Evolutionary conservation across 1,284 basidiomycete genomes (phyloP).

Genomic region (Phylloboletellus chloephorus): DNA sequence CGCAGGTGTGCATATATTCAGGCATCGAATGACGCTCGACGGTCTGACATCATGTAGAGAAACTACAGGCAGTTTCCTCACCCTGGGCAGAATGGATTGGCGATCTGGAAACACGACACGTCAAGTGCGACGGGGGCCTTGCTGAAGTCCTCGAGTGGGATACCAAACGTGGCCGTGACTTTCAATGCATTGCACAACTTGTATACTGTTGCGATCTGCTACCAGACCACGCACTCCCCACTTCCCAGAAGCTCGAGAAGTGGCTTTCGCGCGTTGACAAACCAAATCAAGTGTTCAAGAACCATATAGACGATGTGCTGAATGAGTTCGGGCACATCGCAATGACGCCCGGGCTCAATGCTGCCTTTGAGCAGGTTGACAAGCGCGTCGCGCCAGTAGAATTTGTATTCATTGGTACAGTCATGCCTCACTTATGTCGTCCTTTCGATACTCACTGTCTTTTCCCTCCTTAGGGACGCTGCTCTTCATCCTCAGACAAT

Average conservation of each 20-base stretch:
- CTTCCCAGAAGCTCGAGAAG: slow-evolving; percentile 48
- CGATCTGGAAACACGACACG: slow-evolving; percentile 47
- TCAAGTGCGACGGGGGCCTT: slow-evolving; percentile 49
- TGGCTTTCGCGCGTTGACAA: slow-evolving; percentile 48
- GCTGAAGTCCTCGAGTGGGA: slow-evolving; percentile 51
- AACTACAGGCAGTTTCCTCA: slow-evolving; percentile 64
- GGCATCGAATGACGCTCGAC: background rate
- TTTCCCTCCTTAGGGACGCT: slow-evolving; percentile 43
- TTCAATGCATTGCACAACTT: slow-evolving; percentile 61
- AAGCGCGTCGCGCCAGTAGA: slow-evolving; percentile 67
- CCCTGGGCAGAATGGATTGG: slow-evolving; percentile 54
- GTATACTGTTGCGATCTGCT: slow-evolving; percentile 58
- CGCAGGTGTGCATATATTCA: slow-evolving; percentile 42
- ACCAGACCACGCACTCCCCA: slow-evolving; percentile 45
- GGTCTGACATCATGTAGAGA: slow-evolving; percentile 41
- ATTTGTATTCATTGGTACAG: slow-evolving; percentile 65
- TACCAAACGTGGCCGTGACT: slow-evolving; percentile 59
- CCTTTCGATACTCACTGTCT: slow-evolving; percentile 1
- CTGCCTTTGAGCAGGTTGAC: slow-evolving; percentile 45
- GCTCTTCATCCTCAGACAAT: slow-evolving; percentile 45
- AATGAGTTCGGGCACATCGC: slow-evolving; percentile 53
- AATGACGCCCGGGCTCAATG: slow-evolving; percentile 31
- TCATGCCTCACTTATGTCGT: background rate
- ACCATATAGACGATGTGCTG: slow-evolving; percentile 45
- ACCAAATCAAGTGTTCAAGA: slow-evolving; percentile 45